Conservation (phyloP, 495 filamentous ascomycete species). For the Lepidopterella palustris region DNA sequence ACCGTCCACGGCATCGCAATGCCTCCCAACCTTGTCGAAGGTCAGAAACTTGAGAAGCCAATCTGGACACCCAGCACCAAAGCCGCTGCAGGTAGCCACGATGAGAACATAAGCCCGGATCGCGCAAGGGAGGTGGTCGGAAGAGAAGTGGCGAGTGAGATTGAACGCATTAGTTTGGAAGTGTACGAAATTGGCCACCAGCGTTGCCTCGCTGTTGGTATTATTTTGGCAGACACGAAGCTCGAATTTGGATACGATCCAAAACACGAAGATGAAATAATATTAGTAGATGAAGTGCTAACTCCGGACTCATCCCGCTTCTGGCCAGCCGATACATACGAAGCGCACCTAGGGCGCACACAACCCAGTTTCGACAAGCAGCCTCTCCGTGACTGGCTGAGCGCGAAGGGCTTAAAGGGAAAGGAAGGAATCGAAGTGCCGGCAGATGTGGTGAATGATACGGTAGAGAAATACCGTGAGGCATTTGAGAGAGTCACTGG, state of each 20-base stretch:
- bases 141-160: constrained; percentile 60
- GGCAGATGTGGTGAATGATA: constrained; percentile 56
- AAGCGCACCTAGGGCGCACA: constrained; percentile 52
- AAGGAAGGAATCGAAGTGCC: constrained; percentile 63
- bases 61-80: constrained; percentile 91
- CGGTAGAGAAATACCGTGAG: constrained; percentile 59
- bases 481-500: constrained; percentile 67
- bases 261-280: constrained; percentile 60
- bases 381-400: constrained; percentile 81
- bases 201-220: constrained; percentile 70
- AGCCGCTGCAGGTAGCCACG: constrained; percentile 73
- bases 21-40: constrained; percentile 61
- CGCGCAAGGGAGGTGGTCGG: constrained; percentile 63
- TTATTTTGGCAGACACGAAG: constrained; percentile 89
- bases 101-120: constrained; percentile 83
- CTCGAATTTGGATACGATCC: constrained; percentile 73
- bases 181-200: constrained; percentile 54
- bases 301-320: constrained; percentile 70
- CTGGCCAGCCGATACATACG: constrained; percentile 73
- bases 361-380: constrained; percentile 93
- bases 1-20: constrained; percentile 77
- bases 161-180: constrained; percentile 64
- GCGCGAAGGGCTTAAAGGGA: constrained; percentile 59
- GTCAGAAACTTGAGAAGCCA: constrained; percentile 58
- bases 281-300: constrained; percentile 86